These are phyloP conservation scores for Sutorius eximius DNA, from an alignment of 1,284 basidiomycete genomes.

Conservation along the genomic window DNA sequence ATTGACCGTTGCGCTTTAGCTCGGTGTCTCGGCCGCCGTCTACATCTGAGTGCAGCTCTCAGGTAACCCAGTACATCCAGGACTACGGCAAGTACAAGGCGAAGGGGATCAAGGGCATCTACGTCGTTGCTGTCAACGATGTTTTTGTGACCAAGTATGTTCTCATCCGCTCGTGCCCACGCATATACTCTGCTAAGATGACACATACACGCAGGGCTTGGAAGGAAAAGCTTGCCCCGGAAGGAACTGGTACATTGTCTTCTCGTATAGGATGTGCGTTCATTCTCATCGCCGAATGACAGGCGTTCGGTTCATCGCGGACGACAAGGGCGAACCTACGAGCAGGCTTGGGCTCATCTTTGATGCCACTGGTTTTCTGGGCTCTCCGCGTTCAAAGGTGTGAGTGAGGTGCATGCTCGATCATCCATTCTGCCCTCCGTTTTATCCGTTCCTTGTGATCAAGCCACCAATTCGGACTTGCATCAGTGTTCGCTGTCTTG, in stretches of 20 bases:
- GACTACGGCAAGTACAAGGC: conserved; percentile 51
- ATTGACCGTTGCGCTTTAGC: conserved; percentile 20
- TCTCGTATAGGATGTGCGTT: not conserved
- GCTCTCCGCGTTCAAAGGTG: conserved; percentile 56
- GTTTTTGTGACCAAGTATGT: conserved; percentile 47
- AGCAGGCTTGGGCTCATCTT: conserved; percentile 54
- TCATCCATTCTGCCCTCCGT: no score
- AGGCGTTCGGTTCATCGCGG: conserved; percentile 54
- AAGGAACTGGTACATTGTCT: conserved; percentile 38
- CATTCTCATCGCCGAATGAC: not conserved
- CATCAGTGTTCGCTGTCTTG: not conserved
- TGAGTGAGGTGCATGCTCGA: conserved; percentile 11
- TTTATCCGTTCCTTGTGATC: not conserved
- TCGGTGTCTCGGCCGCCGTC: conserved; percentile 54
- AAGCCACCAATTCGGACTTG: not conserved
- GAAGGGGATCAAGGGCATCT: conserved; percentile 56
- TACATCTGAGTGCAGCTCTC: conserved; percentile 40
- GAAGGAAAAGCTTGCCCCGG: conserved; percentile 51
- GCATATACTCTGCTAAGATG: conserved; percentile 2
- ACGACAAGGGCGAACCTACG: conserved; percentile 52
- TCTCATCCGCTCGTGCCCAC: not conserved
- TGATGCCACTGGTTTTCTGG: conserved; percentile 50
- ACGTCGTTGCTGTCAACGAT: conserved; percentile 62
- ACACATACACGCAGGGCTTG: conserved; percentile 43
- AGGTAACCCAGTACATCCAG: conserved; percentile 56